phyloP scores from a whole-genome alignment of 2,329 filamentous ascomycete genomes.

The Neurospora sp. region DNA sequence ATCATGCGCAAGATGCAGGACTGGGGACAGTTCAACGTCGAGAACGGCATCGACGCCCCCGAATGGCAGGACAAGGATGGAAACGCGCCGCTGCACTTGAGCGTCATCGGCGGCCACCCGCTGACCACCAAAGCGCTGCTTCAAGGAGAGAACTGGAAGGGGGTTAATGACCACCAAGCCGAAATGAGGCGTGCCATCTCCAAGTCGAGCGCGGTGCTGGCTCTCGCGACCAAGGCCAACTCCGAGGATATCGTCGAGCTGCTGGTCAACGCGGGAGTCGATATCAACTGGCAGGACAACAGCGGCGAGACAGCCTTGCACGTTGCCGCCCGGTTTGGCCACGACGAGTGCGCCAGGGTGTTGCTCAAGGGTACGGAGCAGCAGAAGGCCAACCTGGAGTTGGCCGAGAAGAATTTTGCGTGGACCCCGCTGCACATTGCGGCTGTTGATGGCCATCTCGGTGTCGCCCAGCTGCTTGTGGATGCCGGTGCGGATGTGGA shows the following conservation, averaged over 20 bases:
- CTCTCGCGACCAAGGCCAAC: constrained; percentile 80
- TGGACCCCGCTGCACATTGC: constrained; percentile 97
- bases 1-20: constrained; percentile 82
- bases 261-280: constrained; percentile 78
- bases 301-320: constrained; percentile 87
- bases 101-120: constrained; percentile 83
- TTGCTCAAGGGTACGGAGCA: constrained; percentile 59
- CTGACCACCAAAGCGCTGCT: constrained; percentile 75
- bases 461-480: constrained; percentile 66
- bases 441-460: constrained; percentile 74
- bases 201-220: constrained; percentile 79
- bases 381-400: constrained; percentile 66
- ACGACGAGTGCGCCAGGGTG: constrained; percentile 67
- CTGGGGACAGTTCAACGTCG: constrained; percentile 79
- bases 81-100: constrained; percentile 81
- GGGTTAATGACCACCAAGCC: constrained; percentile 49
- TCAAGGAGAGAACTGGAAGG: constrained; percentile 68
- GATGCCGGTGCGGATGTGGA: constrained; percentile 68
- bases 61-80: constrained; percentile 92
- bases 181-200: constrained; percentile 59
- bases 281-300: constrained; percentile 88
- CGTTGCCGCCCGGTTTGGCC: constrained; percentile 80
- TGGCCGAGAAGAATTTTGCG: constrained; percentile 72
- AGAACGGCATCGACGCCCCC: constrained; percentile 74
- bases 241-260: constrained; percentile 76